Base-by-base conservation (phyloP, 176 grass and related monocot genomes). In the Thalia dealbata region DNA sequence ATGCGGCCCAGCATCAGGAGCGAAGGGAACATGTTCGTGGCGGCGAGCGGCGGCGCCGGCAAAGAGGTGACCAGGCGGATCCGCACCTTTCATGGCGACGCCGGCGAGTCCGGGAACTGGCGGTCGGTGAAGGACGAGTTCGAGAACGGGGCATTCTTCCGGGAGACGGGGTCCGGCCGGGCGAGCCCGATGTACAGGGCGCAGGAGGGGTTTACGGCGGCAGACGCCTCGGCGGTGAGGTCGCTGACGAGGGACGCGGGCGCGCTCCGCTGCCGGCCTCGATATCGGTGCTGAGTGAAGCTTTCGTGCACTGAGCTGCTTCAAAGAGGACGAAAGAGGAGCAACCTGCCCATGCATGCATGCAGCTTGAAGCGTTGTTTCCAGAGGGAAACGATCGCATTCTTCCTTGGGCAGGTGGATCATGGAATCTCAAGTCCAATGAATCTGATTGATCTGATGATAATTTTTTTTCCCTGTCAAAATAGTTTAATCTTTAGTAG, bases 1-100 rank as follows among this genome's bases (percentile, higher is more conserved):
- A 87, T 84, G 78, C 76, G 78, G 3, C 89, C 88, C 0, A 89
- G 77, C 32, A 80, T 96, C 43, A 89, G 87, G 71, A 96, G 92
- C 72, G 79, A 92, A 55, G 89, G 86, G 12, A 96, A 96, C 64
- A 52, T 92, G 26, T 96, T 96, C 85, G 19, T 80, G 1, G 92
- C 89, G 27, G 78, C 80, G 44, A 65, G 24, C 1, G 14, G 46
- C 2, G 81, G 72, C n/a, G n/a, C n/a, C 42, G 89, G 62, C 44
- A 84, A 81, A 64, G 87, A 90, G 86, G 86, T 90, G 26, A 96
- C 89, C 16, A 72, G 51, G 44, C 70, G 60, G 67, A 85, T 96
- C 58, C 25, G 41, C 14, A 52, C 35, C 16, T 1, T 56, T 0
- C 45, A 46, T 8, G 66, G 10, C 18, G n/a, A 58, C 16, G 19